Conservation (phyloP, 148 eudicot species). For the Mesembryanthemum crystallinum region DNA sequence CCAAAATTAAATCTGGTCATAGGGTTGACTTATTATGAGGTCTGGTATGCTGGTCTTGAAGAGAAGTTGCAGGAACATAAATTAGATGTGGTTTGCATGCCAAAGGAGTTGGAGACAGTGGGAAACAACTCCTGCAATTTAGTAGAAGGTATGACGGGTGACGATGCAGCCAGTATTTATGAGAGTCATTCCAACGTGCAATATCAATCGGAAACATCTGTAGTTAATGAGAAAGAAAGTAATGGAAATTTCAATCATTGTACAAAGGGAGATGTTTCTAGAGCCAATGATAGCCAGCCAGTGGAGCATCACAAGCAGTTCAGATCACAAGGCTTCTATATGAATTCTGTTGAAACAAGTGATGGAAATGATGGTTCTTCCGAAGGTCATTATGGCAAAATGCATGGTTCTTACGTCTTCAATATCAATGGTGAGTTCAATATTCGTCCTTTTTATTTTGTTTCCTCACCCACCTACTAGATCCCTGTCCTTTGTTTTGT, state of each 20-base stretch:
- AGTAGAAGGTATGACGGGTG: constrained; percentile 33
- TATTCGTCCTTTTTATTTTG: constrained; percentile 5
- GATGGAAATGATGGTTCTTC: constrained; percentile 25
- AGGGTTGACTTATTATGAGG: constrained; percentile 59
- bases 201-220: constrained; percentile 61
- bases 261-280: constrained; percentile 28
- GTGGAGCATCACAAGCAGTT: constrained; percentile 25
- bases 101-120: constrained; percentile 39
- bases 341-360: constrained; percentile 37
- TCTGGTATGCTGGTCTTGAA: constrained; percentile 58
- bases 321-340: constrained; percentile 30
- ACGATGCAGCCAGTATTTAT: constrained; percentile 39
- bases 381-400: constrained; percentile 31
- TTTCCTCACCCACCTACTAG: background rate
- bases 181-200: constrained; percentile 34
- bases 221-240: constrained; percentile 50
- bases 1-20: constrained; percentile 65
- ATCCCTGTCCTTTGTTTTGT: background rate
- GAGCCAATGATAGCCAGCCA: constrained; percentile 26
- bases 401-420: constrained; percentile 41
- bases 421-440: constrained; percentile 47
- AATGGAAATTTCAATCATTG: background rate
- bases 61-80: constrained; percentile 42
- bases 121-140: constrained; percentile 22
- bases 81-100: constrained; percentile 28